Conservation (phyloP, 1,139 yeast genomes). For the Geotrichum macrosporum region DNA sequence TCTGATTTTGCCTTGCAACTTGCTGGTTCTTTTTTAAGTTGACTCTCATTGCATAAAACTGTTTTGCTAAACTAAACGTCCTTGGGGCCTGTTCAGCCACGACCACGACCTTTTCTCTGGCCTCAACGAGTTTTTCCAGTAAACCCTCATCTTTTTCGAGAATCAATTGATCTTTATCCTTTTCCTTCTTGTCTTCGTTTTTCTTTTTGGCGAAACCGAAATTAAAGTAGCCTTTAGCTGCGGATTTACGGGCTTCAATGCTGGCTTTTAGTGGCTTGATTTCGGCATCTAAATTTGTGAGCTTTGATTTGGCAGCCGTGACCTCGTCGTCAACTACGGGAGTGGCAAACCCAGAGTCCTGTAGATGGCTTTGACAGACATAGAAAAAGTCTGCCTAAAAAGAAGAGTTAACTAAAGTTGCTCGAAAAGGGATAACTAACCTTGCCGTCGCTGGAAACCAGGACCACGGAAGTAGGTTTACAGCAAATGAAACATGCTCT, state of each 20-base stretch:
- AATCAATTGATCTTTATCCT: conserved; percentile 21
- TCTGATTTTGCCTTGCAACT: conserved; percentile 41
- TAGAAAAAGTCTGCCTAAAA: conserved; percentile 58
- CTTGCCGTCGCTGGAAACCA: conserved; percentile 47
- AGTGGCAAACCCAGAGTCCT: conserved; percentile 58
- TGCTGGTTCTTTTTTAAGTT: conserved; percentile 43
- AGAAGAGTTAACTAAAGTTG: no score
- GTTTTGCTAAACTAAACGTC: conserved; percentile 48
- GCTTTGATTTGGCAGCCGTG: conserved; percentile 41
- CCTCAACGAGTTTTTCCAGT: conserved; percentile 27
- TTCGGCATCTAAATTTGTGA: conserved; percentile 43
- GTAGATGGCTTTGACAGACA: conserved; percentile 59
- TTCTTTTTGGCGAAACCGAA: conserved; percentile 21
- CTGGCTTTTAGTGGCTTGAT: conserved; percentile 37
- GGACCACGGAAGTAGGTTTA: conserved; percentile 59
- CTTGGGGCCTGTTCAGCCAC: conserved; percentile 43
- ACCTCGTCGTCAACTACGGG: conserved; percentile 50
- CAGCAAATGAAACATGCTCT: conserved; percentile 64
- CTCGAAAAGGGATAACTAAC: no score
- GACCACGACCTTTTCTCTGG: conserved; percentile 24
- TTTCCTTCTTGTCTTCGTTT: conserved; percentile 26
- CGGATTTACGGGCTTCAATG: conserved; percentile 17
- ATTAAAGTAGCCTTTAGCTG: conserved; percentile 16
- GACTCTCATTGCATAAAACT: conserved; percentile 52
- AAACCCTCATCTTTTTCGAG: conserved; percentile 24